Evolutionary conservation across 176 grass and related monocot genomes (phyloP).

Genomic region (Leersia perrieri): DNA sequence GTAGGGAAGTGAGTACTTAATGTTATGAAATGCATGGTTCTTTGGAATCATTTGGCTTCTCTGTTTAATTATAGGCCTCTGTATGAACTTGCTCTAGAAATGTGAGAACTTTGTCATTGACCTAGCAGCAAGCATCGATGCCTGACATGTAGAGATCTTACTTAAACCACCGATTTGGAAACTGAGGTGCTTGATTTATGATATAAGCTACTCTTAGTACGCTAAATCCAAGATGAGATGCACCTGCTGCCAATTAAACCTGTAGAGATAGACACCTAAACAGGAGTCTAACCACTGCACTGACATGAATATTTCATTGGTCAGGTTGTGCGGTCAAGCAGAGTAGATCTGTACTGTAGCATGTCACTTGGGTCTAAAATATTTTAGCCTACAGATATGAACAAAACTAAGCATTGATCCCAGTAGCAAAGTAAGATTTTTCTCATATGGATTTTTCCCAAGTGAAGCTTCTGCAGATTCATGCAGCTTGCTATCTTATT

Average conservation of each 20-base stretch:
- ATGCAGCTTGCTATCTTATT: conserved; percentile 27
- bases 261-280: background rate
- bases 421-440: conserved; percentile 32
- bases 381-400: conserved; percentile 9
- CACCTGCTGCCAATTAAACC: conserved; percentile 29
- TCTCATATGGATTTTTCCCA: conserved; percentile 33
- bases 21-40: conserved; percentile 11
- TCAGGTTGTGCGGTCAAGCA: conserved; percentile 9
- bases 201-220: background rate
- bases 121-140: conserved; percentile 9
- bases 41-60: conserved; percentile 32
- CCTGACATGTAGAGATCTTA: conserved; percentile 18
- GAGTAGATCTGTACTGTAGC: background rate
- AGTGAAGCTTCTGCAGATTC: conserved; percentile 54
- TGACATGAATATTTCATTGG: conserved; percentile 33
- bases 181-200: background rate
- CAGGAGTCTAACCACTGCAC: conserved; percentile 31
- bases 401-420: conserved; percentile 21
- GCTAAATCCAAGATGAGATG: conserved; percentile 15
- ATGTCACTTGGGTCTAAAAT: conserved; percentile 18
- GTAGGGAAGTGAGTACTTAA: conserved; percentile 6
- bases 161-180: background rate
- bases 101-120: conserved; percentile 23
- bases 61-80: conserved; percentile 22
- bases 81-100: background rate